phyloP scores from a whole-genome alignment of 768 basidiomycete genomes.

The Lentinula guzmanii region DNA sequence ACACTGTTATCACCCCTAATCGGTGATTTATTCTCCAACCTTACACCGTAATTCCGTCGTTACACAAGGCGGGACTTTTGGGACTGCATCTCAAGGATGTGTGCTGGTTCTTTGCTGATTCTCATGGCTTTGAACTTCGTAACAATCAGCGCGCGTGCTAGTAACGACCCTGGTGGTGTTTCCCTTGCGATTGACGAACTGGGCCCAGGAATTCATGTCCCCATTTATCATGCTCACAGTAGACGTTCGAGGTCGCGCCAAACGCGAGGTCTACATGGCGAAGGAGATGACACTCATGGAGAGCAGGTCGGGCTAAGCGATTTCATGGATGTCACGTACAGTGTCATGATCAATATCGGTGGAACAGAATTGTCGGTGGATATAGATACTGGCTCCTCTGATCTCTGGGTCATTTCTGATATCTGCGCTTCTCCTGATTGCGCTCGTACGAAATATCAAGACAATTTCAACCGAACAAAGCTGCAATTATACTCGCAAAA shows the following conservation, averaged over 20 bases:
- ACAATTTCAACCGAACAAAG: constrained; percentile 16
- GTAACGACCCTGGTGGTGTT: neutral
- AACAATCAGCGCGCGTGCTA: neutral
- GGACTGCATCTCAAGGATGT: too few relatives aligned
- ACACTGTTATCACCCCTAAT: too few relatives aligned
- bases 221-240: neutral
- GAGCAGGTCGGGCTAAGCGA: constrained; percentile 42
- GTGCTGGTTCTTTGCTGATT: too few relatives aligned
- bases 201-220: neutral
- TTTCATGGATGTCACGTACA: constrained; percentile 58
- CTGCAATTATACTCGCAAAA: constrained; percentile 38
- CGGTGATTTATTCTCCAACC: too few relatives aligned
- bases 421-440: constrained; percentile 28
- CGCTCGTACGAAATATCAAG: neutral
- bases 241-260: neutral
- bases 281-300: neutral
- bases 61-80: too few relatives aligned
- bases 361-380: constrained; percentile 46
- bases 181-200: neutral
- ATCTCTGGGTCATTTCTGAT: constrained; percentile 67
- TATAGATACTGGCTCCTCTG: constrained; percentile 72
- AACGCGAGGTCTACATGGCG: neutral
- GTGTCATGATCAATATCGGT: constrained; percentile 53
- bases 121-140: neutral
- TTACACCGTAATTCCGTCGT: too few relatives aligned